Percentiles rank a stretch among this genome's conserved stretches.
phyloP scores from a whole-genome alignment of 2,329 filamentous ascomycete species.

The Polychaeton citri region DNA sequence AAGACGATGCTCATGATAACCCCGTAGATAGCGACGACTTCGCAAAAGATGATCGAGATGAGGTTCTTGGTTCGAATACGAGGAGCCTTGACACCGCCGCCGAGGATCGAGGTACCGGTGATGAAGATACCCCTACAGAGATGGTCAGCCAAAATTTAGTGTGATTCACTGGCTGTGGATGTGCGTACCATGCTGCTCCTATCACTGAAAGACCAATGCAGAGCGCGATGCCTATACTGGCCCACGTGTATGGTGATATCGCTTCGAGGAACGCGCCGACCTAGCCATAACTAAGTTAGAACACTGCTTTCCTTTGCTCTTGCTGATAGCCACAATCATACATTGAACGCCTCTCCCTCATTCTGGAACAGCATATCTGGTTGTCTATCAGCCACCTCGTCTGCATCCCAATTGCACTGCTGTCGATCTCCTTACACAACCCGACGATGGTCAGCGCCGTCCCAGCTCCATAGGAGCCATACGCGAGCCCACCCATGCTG shows the following conservation, averaged over 20 bases:
- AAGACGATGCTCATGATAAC: slow-evolving; percentile 99
- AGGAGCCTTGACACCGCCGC: slow-evolving; percentile 89
- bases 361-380: slow-evolving; percentile 97
- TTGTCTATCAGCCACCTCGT: slow-evolving; percentile 10
- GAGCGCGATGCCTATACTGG: slow-evolving; percentile 74
- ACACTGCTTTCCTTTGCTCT: no score
- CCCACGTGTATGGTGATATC: slow-evolving; percentile 90
- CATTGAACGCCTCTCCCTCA: slow-evolving; percentile 91
- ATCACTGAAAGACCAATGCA: slow-evolving; percentile 96
- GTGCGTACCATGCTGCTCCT: slow-evolving; percentile 80
- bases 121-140: slow-evolving; percentile 86
- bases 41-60: slow-evolving; percentile 99
- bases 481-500: slow-evolving; percentile 21
- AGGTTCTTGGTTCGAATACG: slow-evolving; percentile 98
- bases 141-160: slow-evolving; percentile 5
- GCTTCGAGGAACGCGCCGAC: slow-evolving; percentile 89
- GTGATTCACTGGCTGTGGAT: not conserved
- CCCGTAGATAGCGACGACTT: slow-evolving; percentile 98
- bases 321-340: slow-evolving; percentile 35
- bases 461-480: slow-evolving; percentile 23
- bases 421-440: slow-evolving; percentile 19
- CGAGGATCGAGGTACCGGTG: slow-evolving; percentile 92
- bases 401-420: slow-evolving; percentile 2
- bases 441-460: slow-evolving; percentile 22
- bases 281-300: slow-evolving; percentile 30